Base-by-base conservation (phyloP, 108 stramenopile genomes). In the Nitzschia putrida region DNA sequence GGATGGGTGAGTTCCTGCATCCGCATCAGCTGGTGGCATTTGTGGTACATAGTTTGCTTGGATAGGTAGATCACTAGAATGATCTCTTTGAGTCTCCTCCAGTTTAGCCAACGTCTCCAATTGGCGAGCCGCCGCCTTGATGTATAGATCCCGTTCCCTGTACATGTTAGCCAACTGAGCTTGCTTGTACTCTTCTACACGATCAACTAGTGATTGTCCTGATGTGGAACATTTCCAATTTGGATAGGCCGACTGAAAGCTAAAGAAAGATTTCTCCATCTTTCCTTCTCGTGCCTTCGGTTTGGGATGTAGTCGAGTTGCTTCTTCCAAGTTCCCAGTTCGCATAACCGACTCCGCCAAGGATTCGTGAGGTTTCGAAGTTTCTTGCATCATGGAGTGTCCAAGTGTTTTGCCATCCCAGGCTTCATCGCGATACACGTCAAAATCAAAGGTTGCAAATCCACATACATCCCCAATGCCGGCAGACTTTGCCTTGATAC, bases 391-490 rank as follows among this genome's bases (percentile, higher is more conserved):
- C 9, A 23, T 22, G 29, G 68, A 69, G 47, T 63, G 21, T 7
- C 81, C 79, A 63, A 82, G 25, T 12, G 81, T 78, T 26, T 78
- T 73, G 3, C 85, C 89, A 18, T 81, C 83, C 88, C 88, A 94
- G 49, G 79, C 78, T 59, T 91, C 88, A 74, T 94, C 92, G 53
- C 80, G 78, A 60, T 80, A 94, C 0, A 66, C 58, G 65, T 95
- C 92, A 72, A 98, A 95, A 74, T 98, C 94, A 78, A 98, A 98
- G 8, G 90, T 88, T 20, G 89, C 79, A 70, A 87, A 96, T 21
- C 93, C 93, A 81, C 95, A 94, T 9, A 97, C 91, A 59, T 95
- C 88, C 12, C 97, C 97, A 22, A 88, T 85, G 23, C 92, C 92
- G 1, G 85, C 67, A 22, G 82, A 77, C 66, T 93, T 88, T 11